Percentiles rank a stretch among this genome's conserved stretches.
Conservation (phyloP, 306 rosid species). For the Inga oerstediana region DNA sequence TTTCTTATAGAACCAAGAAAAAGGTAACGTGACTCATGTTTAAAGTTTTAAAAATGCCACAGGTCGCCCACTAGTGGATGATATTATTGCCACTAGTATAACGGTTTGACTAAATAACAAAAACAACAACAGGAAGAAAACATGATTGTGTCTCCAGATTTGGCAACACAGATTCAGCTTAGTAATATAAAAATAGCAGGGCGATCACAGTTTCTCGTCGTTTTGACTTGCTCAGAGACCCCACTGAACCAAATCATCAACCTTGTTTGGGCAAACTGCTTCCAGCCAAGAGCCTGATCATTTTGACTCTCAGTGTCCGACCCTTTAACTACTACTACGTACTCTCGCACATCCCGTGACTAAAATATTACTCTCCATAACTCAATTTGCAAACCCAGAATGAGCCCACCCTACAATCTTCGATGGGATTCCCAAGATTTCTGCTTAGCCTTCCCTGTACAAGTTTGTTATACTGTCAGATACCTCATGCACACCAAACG, state of each 20-base stretch:
- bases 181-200: constrained; percentile 23
- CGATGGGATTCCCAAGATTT: neutral
- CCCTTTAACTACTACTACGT: constrained; percentile 37
- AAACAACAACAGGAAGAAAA: constrained; percentile 14
- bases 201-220: constrained; percentile 35
- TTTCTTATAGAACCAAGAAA: neutral
- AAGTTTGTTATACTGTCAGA: neutral
- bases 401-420: neutral
- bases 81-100: neutral
- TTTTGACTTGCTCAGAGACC: constrained; percentile 48
- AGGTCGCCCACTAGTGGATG: neutral
- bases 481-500: constrained; percentile 13
- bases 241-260: neutral
- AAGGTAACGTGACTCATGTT: neutral
- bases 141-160: constrained; percentile 34
- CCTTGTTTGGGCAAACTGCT: constrained; percentile 29
- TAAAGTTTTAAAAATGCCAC: neutral
- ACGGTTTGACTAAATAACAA: constrained; percentile 31
- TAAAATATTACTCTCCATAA: constrained; percentile 17
- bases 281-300: constrained; percentile 41
- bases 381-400: constrained; percentile 1
- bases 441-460: neutral
- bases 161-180: constrained; percentile 38
- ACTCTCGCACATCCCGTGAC: constrained; percentile 36
- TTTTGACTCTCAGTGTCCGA: constrained; percentile 11